Base-by-base conservation (phyloP, 768 basidiomycete species). In the Erythrobasidium yunnanense region DNA sequence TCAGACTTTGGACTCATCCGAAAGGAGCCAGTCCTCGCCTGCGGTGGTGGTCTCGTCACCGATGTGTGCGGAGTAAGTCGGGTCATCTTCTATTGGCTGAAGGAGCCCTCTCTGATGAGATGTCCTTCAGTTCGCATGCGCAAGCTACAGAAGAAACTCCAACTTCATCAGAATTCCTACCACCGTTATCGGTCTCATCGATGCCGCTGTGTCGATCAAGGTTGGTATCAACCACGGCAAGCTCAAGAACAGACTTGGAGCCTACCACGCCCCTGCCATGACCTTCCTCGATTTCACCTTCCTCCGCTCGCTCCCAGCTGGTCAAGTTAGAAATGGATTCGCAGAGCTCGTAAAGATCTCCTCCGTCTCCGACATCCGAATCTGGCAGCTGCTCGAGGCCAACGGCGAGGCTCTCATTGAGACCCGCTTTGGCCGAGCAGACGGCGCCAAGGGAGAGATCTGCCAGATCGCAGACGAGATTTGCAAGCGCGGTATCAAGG, bases 341-440 rank as follows among this genome's bases (percentile, higher is more conserved):
- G 75, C 76, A 49, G 76, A 77, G 65, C 71, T 77, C 45, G 71
- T 77, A 70, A 77, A 77, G 74, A 77, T 77, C 66, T 74, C 76
- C n/a, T 75, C 75, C 18, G 76, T 76, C 51, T 74, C 71, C 27
- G 74, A 76, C 71, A 76, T 73, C 68, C 66, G 70, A 1, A 72
- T 75, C 13, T 77, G 74, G 73, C 72, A 74, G 29, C 67, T 75
- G 47, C 69, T 77, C 18, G 76, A 76, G 71, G 74, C 75, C 69
- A 71, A 77, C 71, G 76, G 76, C 34, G 69, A 72, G 62, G 66
- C 75, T 66, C 73, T 77, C 23, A 74, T 77, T 30, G 72, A 76
- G 69, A 76, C 76, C 66, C 72, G 71, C n/a, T 77, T 76, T 57
- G 76, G 76, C 29, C 71, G 71, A 73, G 70, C 71, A 34, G 71